These are phyloP conservation scores for Penicillium tannophilum DNA, from an alignment of 495 filamentous ascomycete species.

Conservation along the genomic window DNA sequence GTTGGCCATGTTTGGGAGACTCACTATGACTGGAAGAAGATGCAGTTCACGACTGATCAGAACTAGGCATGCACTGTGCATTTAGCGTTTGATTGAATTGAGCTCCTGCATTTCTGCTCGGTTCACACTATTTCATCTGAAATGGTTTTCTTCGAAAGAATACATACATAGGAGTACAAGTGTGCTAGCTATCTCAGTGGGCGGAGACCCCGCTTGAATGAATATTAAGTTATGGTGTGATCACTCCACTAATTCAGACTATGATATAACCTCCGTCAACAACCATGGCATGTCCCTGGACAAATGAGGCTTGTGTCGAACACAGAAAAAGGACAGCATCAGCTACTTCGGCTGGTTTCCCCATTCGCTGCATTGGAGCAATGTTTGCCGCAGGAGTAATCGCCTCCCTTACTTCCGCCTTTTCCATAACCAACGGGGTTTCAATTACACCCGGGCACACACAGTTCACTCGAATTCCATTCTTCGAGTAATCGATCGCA, in stretches of 20 bases:
- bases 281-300: conserved; percentile 53
- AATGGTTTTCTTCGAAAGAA: neutral
- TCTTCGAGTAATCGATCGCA: conserved; percentile 53
- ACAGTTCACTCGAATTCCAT: conserved; percentile 54
- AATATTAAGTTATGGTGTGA: too few relatives aligned
- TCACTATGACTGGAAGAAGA: conserved; percentile 49
- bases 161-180: neutral
- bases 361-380: conserved; percentile 55
- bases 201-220: too few relatives aligned
- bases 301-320: conserved; percentile 50
- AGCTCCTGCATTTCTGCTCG: neutral
- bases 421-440: conserved; percentile 48
- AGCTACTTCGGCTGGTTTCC: conserved; percentile 50
- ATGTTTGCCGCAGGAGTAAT: conserved; percentile 42
- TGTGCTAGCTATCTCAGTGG: neutral
- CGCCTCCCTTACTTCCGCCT: conserved; percentile 36
- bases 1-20: conserved; percentile 56
- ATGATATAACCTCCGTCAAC: conserved; percentile 58
- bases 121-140: neutral
- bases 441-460: conserved; percentile 56
- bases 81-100: neutral
- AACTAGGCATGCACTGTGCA: conserved; percentile 5
- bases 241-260: conserved; percentile 11
- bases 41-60: conserved; percentile 14
- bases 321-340: conserved; percentile 53